Evolutionary conservation across 805 yeast genomes (phyloP).

Genomic region (Hanseniaspora hatyaiensis): DNA sequence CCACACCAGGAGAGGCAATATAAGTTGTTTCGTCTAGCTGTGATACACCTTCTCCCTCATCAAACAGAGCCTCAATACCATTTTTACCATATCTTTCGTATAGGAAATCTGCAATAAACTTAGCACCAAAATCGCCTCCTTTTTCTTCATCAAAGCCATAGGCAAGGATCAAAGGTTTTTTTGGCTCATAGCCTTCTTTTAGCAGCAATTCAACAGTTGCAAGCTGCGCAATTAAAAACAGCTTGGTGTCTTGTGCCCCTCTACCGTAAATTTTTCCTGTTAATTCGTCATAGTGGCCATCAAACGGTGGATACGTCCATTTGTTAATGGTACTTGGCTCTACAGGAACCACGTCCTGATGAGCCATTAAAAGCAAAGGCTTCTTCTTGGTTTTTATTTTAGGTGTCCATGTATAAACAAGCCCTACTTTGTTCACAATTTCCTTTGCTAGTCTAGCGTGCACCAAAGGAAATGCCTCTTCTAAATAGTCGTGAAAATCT

Average conservation of each 20-base stretch:
- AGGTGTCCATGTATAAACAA: conserved; percentile 47
- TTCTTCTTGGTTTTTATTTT: conserved; percentile 40
- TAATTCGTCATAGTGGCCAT: conserved; percentile 51
- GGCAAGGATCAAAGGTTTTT: conserved; percentile 48
- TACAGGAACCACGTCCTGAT: conserved; percentile 69
- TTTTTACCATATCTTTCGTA: conserved; percentile 45
- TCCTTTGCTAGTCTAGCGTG: conserved; percentile 37
- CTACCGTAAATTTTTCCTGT: conserved; percentile 47
- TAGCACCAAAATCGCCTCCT: conserved; percentile 53
- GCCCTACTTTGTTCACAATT: conserved; percentile 47
- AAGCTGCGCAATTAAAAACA: conserved; percentile 46
- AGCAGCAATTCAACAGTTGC: conserved; percentile 45
- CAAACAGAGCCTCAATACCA: conserved; percentile 49
- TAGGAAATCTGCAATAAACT: conserved; percentile 35
- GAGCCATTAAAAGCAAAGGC: conserved; percentile 59
- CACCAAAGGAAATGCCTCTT: conserved; percentile 31
- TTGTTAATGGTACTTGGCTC: conserved; percentile 39
- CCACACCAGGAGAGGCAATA: conserved; percentile 41
- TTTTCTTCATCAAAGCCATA: conserved; percentile 72
- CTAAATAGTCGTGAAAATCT: conserved; percentile 33
- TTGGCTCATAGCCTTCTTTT: conserved; percentile 35
- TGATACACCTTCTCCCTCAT: conserved; percentile 46
- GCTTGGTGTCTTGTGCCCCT: conserved; percentile 60
- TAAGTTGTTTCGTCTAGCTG: conserved; percentile 33
- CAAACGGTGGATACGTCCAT: conserved; percentile 56